Percentiles rank a stretch among this genome's conserved stretches.
Evolutionary conservation across 2,329 filamentous ascomycete species (phyloP).

Genomic region (Phaeomoniella chlamydospora): DNA sequence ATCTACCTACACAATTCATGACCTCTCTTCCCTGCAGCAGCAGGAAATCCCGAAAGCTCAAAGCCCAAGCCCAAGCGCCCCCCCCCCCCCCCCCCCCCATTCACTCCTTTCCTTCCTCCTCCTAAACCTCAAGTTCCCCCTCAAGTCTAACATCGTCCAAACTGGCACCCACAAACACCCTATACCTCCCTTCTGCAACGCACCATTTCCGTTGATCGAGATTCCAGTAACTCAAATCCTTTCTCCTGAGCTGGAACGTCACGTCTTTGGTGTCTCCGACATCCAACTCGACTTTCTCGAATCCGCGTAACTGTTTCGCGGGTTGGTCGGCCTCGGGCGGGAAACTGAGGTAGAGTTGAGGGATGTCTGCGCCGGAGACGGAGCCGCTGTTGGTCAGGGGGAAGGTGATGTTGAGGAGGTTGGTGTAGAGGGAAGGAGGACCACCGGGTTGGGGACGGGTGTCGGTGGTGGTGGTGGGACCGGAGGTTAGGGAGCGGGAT

Average conservation of each 20-base stretch:
- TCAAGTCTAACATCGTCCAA: too few relatives aligned
- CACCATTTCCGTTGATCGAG: slow-evolving; percentile 18
- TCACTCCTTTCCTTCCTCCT: too few relatives aligned
- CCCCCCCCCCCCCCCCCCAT: too few relatives aligned
- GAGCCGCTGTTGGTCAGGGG: slow-evolving; percentile 37
- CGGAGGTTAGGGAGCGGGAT: slow-evolving; percentile 5
- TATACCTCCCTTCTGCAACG: too few relatives aligned
- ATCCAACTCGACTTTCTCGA: slow-evolving; percentile 35
- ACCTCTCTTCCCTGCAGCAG: too few relatives aligned
- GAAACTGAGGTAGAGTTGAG: slow-evolving; percentile 41
- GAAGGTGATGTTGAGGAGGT: slow-evolving; percentile 30
- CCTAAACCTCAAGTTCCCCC: too few relatives aligned
- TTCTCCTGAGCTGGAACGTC: slow-evolving; percentile 27
- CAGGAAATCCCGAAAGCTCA: too few relatives aligned
- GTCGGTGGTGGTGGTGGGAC: background rate
- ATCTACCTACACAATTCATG: too few relatives aligned
- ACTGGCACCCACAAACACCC: too few relatives aligned
- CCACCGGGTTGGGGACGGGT: slow-evolving; percentile 24
- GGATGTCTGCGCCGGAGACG: slow-evolving; percentile 31
- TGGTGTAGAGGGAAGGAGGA: slow-evolving; percentile 37
- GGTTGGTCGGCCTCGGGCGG: slow-evolving; percentile 8
- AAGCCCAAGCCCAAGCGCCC: too few relatives aligned
- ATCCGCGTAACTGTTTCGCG: slow-evolving; percentile 31
- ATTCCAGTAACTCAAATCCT: slow-evolving; percentile 23
- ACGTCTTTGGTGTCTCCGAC: slow-evolving; percentile 25